Evolutionary conservation across 1,139 yeast genomes (phyloP), one percentile per base, ranked within the genome.

Genomic region (Pichia cactophila): DNA sequence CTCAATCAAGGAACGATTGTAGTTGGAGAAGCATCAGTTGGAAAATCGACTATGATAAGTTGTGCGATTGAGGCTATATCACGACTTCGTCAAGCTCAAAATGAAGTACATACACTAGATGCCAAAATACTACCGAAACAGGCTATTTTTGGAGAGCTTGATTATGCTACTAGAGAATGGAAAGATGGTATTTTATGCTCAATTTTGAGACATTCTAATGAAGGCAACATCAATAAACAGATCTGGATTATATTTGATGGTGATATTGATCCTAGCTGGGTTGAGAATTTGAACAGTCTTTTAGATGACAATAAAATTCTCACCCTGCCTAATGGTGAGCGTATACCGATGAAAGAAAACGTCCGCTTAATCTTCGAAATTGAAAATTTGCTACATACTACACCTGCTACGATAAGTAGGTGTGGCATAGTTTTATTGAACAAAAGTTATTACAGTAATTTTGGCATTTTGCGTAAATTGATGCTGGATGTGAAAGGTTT

Each of bases 231-330:
- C 26, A 59, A 67, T 4, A 80, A 77, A 52, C 67, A 75, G 1
- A 75, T 81, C 20, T 89, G 96, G 95, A 76, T 92, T 53, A 75
- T 90, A 0, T 86, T 92, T 63, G 97, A 90, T 66, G 95, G 97
- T 43, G 97, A 88, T 58, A 79, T 92, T 41, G 97, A 92, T 62
- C 97, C 98, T 0, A 81, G 79, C 47, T 92, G 97, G 95, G 89
- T 89, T 1, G 98, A 92, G 60, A 86, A 86, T 53, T 70, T 92
- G 56, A 92, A 92, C 65, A 84, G 95, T 69, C 94, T 89, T 12
- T 71, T 92, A 33, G 98, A 92, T 66, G 97, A 92, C 58, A 92
- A 89, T 63, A 81, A 77, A 56, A 59, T 86, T 1, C 68, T 90
- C 46, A 89, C 97, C 0, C 71, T 92, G 17, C 95, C 97, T 0